Evolutionary conservation across 345 rosid species (phyloP).

Genomic region (Jatropha curcas): DNA sequence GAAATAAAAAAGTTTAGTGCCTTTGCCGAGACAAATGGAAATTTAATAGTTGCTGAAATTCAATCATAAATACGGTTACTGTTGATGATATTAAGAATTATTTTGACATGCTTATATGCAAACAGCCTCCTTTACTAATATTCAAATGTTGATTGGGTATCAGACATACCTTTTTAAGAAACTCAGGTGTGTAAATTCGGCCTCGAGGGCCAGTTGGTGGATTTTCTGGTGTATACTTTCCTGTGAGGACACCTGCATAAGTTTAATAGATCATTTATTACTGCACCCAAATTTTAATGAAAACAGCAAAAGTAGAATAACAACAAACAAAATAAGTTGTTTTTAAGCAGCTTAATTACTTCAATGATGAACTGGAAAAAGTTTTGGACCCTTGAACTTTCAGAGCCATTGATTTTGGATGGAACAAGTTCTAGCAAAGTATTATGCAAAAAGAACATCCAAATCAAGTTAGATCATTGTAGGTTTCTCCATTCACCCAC

Average conservation of each 20-base stretch:
- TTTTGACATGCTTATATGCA: too few species aligned
- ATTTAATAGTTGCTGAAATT: too few species aligned
- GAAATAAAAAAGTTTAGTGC: too few species aligned
- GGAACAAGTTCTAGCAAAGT: neutral
- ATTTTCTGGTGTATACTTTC: conserved; percentile 88
- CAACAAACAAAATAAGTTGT: too few species aligned
- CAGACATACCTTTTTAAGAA: conserved; percentile 57
- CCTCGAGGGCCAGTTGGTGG: conserved; percentile 88
- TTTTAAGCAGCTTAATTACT: neutral
- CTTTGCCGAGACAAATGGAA: too few species aligned
- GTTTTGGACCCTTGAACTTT: neutral
- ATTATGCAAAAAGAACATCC: neutral
- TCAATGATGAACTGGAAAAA: neutral
- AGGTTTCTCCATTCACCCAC: neutral
- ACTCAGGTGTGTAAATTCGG: conserved; percentile 71
- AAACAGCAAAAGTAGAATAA: neutral
- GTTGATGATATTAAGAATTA: too few species aligned
- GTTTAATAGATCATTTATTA: neutral
- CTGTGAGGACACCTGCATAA: conserved; percentile 78
- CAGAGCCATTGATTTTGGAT: neutral
- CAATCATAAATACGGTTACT: too few species aligned
- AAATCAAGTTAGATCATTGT: neutral
- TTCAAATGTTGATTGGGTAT: neutral
- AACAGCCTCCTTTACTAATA: neutral
- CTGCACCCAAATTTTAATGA: neutral